phyloP scores from a whole-genome alignment of 495 filamentous ascomycete genomes.

The Penicillium goetzii region DNA sequence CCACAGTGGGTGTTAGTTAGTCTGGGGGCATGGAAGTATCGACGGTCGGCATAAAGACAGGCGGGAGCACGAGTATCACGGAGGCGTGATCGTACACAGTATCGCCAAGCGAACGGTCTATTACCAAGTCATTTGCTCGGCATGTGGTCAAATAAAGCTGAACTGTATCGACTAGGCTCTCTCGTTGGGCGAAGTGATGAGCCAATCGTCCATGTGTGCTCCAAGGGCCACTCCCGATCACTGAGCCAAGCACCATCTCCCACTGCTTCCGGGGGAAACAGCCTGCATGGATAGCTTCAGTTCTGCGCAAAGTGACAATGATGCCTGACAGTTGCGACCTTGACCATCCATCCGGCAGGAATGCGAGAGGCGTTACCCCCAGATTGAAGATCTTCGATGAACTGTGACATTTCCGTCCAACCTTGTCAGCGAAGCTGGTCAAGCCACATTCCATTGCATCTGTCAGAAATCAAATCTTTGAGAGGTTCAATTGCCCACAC shows the following conservation, averaged over 20 bases:
- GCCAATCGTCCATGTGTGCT: neutral
- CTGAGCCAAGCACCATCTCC: neutral
- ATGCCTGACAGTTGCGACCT: neutral
- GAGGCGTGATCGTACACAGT: neutral
- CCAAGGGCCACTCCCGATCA: neutral
- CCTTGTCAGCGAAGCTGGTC: neutral
- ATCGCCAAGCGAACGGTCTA: neutral
- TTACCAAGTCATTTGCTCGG: neutral
- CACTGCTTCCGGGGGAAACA: constrained; percentile 16
- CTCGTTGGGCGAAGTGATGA: neutral
- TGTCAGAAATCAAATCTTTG: neutral
- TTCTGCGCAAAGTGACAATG: neutral
- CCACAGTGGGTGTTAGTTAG: neutral
- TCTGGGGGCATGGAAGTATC: neutral
- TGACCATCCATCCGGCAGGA: constrained; percentile 7
- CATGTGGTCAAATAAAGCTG: neutral
- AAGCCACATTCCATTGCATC: neutral
- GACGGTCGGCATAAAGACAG: neutral
- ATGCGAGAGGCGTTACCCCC: constrained; percentile 12
- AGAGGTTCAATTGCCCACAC: neutral
- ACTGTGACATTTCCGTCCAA: constrained; percentile 6
- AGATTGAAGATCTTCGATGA: constrained; percentile 2
- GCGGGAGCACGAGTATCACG: neutral
- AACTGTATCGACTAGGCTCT: neutral
- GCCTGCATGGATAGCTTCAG: neutral